phyloP scores from a whole-genome alignment of 352 stramenopile genomes.

The Elongisporangium prolatum region DNA sequence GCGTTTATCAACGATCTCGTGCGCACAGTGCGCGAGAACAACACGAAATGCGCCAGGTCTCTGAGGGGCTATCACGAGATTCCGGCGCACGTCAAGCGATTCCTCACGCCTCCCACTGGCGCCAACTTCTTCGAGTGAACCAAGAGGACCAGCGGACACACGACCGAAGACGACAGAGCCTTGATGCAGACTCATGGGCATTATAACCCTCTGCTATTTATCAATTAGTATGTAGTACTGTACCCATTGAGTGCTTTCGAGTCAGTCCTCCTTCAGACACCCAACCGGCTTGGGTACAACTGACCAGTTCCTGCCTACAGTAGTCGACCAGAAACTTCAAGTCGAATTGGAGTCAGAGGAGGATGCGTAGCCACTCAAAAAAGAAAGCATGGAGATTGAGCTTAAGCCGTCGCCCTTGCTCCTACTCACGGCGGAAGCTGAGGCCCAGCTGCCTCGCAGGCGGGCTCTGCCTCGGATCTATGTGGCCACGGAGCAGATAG shows the following conservation, averaged over 20 bases:
- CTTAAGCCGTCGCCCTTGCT: background rate
- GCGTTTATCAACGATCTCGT: constrained; percentile 45
- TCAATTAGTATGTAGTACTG: background rate
- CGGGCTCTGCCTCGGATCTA: background rate
- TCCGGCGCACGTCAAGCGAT: constrained; percentile 35
- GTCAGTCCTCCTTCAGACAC: background rate
- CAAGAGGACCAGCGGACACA: background rate
- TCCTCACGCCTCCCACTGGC: constrained; percentile 42
- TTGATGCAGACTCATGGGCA: background rate
- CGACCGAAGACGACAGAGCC: no score
- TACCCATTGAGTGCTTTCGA: background rate
- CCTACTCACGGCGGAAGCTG: background rate
- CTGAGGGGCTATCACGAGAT: constrained; percentile 41
- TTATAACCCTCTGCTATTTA: background rate
- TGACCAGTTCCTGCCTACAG: background rate
- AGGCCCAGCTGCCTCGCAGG: background rate
- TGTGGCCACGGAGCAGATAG: background rate
- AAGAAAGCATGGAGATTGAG: background rate
- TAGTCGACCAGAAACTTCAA: background rate
- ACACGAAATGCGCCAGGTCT: constrained; percentile 24
- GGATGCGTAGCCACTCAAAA: background rate
- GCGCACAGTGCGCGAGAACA: constrained; percentile 16
- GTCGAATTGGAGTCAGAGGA: background rate
- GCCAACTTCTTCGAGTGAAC: constrained; percentile 38
- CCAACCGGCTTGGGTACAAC: background rate